These are phyloP conservation scores for Trypanosoma scelopori DNA, from an alignment of 208 protist species.

Conservation along the genomic window DNA sequence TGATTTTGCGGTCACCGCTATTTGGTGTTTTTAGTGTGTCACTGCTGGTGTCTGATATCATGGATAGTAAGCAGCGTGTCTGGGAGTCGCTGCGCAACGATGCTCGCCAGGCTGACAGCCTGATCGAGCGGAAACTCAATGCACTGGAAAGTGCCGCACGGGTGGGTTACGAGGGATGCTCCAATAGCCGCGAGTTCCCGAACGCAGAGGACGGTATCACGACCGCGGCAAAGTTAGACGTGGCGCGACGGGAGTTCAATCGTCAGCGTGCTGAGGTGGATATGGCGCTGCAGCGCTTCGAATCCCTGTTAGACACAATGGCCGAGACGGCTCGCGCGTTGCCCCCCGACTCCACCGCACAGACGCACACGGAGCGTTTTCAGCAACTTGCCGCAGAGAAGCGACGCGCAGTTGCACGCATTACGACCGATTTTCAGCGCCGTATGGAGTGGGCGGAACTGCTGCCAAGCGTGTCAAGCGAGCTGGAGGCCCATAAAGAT, in stretches of 20 bases:
- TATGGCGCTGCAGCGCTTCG: conserved; percentile 28
- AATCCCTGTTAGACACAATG: conserved; percentile 33
- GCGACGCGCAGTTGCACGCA: conserved; percentile 38
- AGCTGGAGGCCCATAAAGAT: conserved; percentile 35
- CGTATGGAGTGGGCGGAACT: conserved; percentile 61
- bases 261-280: conserved; percentile 30
- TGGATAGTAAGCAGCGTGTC: conserved; percentile 35
- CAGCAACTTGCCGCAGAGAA: conserved; percentile 61
- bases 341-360: conserved; percentile 19
- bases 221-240: conserved; percentile 7
- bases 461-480: conserved; percentile 29
- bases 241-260: conserved; percentile 27
- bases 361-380: conserved; percentile 63
- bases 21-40: neutral
- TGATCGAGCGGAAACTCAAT: conserved; percentile 58
- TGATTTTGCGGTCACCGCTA: neutral
- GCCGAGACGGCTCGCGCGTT: conserved; percentile 28
- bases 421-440: conserved; percentile 42
- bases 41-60: neutral
- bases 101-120: conserved; percentile 56
- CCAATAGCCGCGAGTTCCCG: conserved; percentile 1
- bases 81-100: conserved; percentile 73
- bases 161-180: conserved; percentile 30
- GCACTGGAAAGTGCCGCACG: conserved; percentile 42
- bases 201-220: neutral